These are phyloP conservation scores for Ambrosiella xylebori DNA, from an alignment of 2,329 filamentous ascomycete species.

Conservation along the genomic window DNA sequence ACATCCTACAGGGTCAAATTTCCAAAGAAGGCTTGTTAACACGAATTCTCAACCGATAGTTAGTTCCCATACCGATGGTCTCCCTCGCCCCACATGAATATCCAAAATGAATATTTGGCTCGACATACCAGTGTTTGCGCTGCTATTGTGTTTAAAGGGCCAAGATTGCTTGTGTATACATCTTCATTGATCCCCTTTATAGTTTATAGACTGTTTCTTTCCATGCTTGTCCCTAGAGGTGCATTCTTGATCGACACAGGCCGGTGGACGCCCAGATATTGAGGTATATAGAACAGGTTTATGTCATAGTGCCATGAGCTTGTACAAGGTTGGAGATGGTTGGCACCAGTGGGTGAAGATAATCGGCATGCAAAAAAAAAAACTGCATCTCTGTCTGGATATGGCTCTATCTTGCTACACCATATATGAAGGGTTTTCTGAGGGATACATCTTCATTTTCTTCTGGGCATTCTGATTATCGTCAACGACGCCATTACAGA, in stretches of 20 bases:
- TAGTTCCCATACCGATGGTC: background rate
- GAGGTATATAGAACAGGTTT: background rate
- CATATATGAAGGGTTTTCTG: no score
- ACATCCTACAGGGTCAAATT: background rate
- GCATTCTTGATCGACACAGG: background rate
- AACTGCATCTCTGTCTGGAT: no score
- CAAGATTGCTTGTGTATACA: background rate
- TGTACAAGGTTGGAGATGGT: background rate
- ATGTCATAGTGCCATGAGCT: background rate
- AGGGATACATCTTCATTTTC: no score
- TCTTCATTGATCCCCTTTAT: background rate
- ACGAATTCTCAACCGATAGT: background rate
- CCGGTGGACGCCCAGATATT: background rate
- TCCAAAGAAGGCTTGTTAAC: background rate
- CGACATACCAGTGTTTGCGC: background rate
- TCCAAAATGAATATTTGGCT: background rate
- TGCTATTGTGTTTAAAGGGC: background rate
- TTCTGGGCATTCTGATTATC: no score
- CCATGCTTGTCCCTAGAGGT: background rate
- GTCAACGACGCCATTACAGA: no score
- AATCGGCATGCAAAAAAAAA: background rate
- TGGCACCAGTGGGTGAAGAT: background rate
- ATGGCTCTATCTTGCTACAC: no score
- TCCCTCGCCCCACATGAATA: background rate
- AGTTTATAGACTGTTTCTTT: background rate